Percentiles rank a stretch among this genome's conserved stretches.
These are phyloP conservation scores for Colletotrichum lentis DNA, from an alignment of 2,329 filamentous ascomycete genomes.

Conservation along the genomic window DNA sequence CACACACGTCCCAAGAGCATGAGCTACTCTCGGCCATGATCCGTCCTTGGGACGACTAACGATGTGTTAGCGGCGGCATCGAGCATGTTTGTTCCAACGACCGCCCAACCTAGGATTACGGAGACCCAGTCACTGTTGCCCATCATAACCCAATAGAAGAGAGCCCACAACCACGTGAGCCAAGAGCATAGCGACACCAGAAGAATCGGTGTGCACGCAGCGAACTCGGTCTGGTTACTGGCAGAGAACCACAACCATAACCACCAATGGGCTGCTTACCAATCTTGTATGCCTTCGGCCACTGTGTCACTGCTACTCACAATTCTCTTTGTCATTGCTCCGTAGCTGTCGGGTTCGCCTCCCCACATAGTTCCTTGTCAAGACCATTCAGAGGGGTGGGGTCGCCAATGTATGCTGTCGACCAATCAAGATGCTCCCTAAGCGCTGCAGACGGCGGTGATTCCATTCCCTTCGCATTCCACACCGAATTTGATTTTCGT, in stretches of 20 bases:
- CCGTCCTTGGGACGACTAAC: slow-evolving; percentile 22
- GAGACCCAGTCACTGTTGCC: neutral
- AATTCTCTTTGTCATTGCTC: neutral
- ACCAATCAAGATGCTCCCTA: slow-evolving; percentile 16
- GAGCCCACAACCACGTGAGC: neutral
- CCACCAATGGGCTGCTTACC: neutral
- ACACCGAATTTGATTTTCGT: slow-evolving; percentile 4
- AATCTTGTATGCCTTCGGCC: neutral
- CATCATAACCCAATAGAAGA: neutral
- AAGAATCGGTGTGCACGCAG: neutral
- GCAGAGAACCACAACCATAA: slow-evolving; percentile 10
- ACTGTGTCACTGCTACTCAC: neutral
- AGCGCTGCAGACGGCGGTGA: neutral
- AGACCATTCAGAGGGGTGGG: neutral
- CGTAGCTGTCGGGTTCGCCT: slow-evolving; percentile 12
- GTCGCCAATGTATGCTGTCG: neutral
- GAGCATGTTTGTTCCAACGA: slow-evolving; percentile 35
- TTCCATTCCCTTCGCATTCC: slow-evolving; percentile 8
- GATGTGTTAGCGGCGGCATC: slow-evolving; percentile 16
- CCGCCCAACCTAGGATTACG: neutral
- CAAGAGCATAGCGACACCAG: neutral
- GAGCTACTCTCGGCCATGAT: slow-evolving; percentile 9
- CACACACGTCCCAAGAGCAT: slow-evolving; percentile 5
- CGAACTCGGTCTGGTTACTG: neutral
- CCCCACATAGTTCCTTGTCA: slow-evolving; percentile 17